Base-by-base conservation (phyloP, 345 rosid genomes). In the Eucalyptus regnans region DNA sequence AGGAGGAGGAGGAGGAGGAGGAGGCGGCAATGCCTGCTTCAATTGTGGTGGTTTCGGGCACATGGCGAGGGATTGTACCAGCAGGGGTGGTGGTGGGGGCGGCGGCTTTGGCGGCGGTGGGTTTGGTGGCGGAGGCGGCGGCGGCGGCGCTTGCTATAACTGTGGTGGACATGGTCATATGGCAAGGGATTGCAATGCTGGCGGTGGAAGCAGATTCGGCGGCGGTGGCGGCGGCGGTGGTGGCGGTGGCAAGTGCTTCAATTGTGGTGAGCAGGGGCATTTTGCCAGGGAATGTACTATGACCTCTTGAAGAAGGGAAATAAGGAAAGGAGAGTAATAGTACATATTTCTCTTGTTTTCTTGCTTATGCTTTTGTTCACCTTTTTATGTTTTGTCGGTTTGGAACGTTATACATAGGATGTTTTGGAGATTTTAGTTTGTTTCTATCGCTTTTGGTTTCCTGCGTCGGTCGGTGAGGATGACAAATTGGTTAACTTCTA, bases 131-230 rank as follows among this genome's bases (percentile, higher is more conserved):
- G 50, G 54, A 23, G 92, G 48, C 11, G 94, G 92, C 11, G 94
- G 92, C 11, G n/a, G 81, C 1, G 46, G 44, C 11, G 48, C 68
- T 50, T 95, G 97, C 79, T 95, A 94, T n/a, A 92, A 91, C 41
- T 96, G 97, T 89, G 94, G 95, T 44, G 93, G 91, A 56, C 25
- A n/a, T 51, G 97, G 98, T 29, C 98, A 96, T 90, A 54, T 94
- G 56, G 96, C 98, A 8, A 94, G 96, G 81, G 97, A 96, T 2
- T 96, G 98, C 86, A 86, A 90, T 51, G 90, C 88, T 33, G 89
- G 91, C 49, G n/a, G 87, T 64, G 89, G 90, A 7, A 58, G 88
- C 87, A 64, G 86, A 17, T 49, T 85, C 2, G 90, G 79, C 1
- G 89, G 76, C 2, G 13, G 81, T 2, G 81, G 83, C 12, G 81